Evolutionary conservation across 805 yeast species (phyloP).

Genomic region (Wickerhamiella bombiphila): DNA sequence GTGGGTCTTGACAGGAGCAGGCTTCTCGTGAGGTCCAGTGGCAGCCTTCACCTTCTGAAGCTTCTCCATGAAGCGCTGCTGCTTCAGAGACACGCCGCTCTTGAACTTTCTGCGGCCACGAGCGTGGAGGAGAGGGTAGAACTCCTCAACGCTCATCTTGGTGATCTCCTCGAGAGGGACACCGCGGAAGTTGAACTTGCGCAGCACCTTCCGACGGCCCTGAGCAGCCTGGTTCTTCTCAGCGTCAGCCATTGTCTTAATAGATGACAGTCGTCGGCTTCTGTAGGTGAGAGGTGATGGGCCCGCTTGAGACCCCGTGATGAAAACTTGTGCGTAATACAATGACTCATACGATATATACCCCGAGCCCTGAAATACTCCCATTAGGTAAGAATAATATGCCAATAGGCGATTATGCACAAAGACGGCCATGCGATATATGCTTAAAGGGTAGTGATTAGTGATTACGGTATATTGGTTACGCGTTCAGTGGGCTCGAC

Average conservation of each 20-base stretch:
- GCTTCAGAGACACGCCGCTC: constrained; percentile 91
- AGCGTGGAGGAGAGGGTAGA: constrained; percentile 91
- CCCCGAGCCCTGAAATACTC: too few relatives aligned
- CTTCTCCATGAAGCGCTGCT: constrained; percentile 92
- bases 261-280: too few relatives aligned
- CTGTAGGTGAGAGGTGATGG: too few relatives aligned
- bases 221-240: constrained; percentile 20
- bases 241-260: constrained; percentile 19
- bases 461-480: too few relatives aligned
- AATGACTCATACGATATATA: too few relatives aligned
- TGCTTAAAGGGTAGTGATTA: too few relatives aligned
- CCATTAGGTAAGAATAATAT: too few relatives aligned
- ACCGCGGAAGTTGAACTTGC: constrained; percentile 97
- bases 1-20: constrained; percentile 96
- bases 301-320: too few relatives aligned
- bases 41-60: constrained; percentile 94
- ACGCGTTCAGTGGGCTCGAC: too few relatives aligned
- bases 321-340: too few relatives aligned
- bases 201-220: constrained; percentile 62
- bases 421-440: too few relatives aligned
- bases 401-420: too few relatives aligned
- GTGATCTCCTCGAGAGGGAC: constrained; percentile 90
- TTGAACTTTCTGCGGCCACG: constrained; percentile 99
- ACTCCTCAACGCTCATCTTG: constrained; percentile 91
- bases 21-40: constrained; percentile 72